Evolutionary conservation across 352 stramenopile genomes (phyloP), one percentile per base, ranked within the genome.

Genomic region (Thalassiosira livingstoniorum): DNA sequence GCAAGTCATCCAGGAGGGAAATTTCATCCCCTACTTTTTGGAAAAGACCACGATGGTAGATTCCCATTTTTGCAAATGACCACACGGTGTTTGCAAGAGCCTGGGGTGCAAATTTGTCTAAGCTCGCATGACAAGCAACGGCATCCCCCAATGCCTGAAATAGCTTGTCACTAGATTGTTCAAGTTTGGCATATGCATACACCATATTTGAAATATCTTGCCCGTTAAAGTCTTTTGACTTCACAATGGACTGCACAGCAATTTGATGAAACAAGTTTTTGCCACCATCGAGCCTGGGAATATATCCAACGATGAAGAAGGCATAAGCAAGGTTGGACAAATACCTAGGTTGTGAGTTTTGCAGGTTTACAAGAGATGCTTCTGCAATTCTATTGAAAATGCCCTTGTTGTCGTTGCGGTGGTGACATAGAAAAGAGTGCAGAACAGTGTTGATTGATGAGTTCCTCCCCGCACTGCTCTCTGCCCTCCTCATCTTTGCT

Each of bases 31-130:
- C n/a, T n/a, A n/a, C n/a, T n/a, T n/a, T n/a, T n/a, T n/a, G n/a
- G n/a, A n/a, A n/a, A n/a, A n/a, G n/a, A n/a, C n/a, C n/a, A n/a
- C n/a, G n/a, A 76, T 83, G 66, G 35, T 83, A 87, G 27, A 71
- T 60, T 23, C 63, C 45, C 25, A 86, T 73, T 29, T 53, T 87
- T 4, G 83, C 83, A 70, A 83, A 85, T 3, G 79, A 82, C 80
- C 83, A 87, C 25, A 80, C 61, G 27, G 86, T 66, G 63, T 81
- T 71, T 15, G 58, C 65, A 29, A 67, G 84, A 74, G 87, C 74
- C 32, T 83, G 58, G 3, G 37, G 29, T 25, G 62, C 64, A 58
- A 89, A 89, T n/a, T 83, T 62, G 15, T 45, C 43, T 65, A 87
- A 43, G n/a, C n/a, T n/a, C 58, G 65, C 67, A 31, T 74, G 55